Conservation (phyloP, 495 filamentous ascomycete species). For the Neurospora terricola region DNA sequence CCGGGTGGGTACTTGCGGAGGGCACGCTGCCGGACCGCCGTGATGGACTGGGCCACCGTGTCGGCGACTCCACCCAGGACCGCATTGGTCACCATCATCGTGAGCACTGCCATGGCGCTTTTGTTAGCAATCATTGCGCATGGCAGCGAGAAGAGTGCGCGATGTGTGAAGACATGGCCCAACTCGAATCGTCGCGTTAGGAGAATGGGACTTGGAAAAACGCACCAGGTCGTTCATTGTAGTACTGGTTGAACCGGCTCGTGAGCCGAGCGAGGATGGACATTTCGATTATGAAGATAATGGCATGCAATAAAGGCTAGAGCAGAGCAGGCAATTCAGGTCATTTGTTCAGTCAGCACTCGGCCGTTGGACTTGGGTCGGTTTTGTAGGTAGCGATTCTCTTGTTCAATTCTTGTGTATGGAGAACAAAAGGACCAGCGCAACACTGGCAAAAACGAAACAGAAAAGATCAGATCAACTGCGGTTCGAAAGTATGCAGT, state of each 20-base stretch:
- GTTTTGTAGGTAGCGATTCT: not conserved
- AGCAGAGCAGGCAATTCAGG: conserved; percentile 6
- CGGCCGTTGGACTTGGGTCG: not conserved
- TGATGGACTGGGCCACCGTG: conserved; percentile 90
- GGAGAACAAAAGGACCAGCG: not conserved
- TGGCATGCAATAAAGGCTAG: conserved; percentile 77
- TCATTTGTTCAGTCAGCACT: conserved; percentile 13
- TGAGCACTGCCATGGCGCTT: conserved; percentile 53
- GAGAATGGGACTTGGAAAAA: conserved; percentile 2
- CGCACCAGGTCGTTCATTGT: conserved; percentile 73
- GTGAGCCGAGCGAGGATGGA: conserved; percentile 67
- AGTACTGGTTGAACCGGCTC: conserved; percentile 87
- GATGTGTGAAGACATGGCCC: not conserved
- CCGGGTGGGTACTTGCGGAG: conserved; percentile 42
- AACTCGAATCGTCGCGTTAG: conserved; percentile 8
- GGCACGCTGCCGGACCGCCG: conserved; percentile 62
- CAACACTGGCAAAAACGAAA: not conserved
- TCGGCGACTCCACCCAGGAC: conserved; percentile 79
- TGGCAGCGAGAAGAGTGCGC: not conserved
- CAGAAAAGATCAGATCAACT: not conserved
- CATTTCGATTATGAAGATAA: conserved; percentile 85
- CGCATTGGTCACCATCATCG: conserved; percentile 97
- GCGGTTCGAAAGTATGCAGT: not conserved
- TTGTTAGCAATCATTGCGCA: not conserved
- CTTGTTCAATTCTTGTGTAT: not conserved